phyloP scores from a whole-genome alignment of 495 filamentous ascomycete species.

The Aspergillus nanangensis region DNA sequence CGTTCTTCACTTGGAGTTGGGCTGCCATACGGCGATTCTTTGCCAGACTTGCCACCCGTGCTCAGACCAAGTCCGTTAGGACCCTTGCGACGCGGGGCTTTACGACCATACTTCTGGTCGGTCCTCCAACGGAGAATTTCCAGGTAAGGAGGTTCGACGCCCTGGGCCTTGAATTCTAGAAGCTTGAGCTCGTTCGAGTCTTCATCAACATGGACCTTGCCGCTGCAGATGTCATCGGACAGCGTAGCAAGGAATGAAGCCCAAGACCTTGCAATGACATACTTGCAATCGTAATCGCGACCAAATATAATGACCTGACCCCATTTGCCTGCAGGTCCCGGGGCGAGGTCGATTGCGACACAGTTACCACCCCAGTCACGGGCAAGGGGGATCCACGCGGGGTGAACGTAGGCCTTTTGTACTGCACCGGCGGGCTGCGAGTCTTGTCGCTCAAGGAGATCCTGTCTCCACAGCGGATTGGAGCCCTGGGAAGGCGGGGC shows the following conservation, averaged over 20 bases:
- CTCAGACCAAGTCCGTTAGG: conserved; percentile 39
- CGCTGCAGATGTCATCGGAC: conserved; percentile 83
- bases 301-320: conserved; percentile 96
- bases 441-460: conserved; percentile 79
- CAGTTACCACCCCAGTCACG: conserved; percentile 99
- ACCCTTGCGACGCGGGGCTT: conserved; percentile 39
- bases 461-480: conserved; percentile 74
- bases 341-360: conserved; percentile 88
- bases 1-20: conserved; percentile 47
- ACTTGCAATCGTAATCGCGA: conserved; percentile 97
- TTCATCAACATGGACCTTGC: conserved; percentile 86
- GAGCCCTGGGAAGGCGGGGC: conserved; percentile 44
- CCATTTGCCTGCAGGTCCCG: conserved; percentile 86
- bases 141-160: conserved; percentile 89
- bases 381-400: conserved; percentile 92
- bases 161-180: conserved; percentile 79
- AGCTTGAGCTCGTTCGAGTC: conserved; percentile 88
- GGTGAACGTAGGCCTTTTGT: conserved; percentile 90
- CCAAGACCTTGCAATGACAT: conserved; percentile 93
- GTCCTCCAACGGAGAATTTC: conserved; percentile 91
- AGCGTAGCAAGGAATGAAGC: conserved; percentile 78
- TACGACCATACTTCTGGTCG: conserved; percentile 88
- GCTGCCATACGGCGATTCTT: conserved; percentile 50
- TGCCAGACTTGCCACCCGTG: conserved; percentile 31
- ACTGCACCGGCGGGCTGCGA: conserved; percentile 82